phyloP scores from a whole-genome alignment of 2,329 filamentous ascomycete species.

The Zalaria obscura region DNA sequence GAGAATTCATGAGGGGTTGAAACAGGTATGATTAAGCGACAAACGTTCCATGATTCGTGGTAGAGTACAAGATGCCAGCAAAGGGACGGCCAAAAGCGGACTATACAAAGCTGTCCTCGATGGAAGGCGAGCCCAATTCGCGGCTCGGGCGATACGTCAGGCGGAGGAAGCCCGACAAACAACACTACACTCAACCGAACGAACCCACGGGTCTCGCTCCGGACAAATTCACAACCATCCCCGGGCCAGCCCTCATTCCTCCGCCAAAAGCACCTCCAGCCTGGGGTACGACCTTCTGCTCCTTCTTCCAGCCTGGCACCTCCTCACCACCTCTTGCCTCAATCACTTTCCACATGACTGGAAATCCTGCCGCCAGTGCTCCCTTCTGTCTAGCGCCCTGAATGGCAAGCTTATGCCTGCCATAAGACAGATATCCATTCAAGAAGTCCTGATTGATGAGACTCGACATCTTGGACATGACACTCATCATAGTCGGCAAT shows the following conservation, averaged over 20 bases:
- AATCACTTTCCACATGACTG: constrained; percentile 56
- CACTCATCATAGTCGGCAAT: constrained; percentile 41
- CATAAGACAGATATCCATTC: constrained; percentile 71
- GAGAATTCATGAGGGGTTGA: constrained; percentile 40
- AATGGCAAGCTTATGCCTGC: constrained; percentile 64
- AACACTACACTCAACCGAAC: neutral
- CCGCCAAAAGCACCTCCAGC: constrained; percentile 16
- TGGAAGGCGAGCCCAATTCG: no score
- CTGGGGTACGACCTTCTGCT: constrained; percentile 7
- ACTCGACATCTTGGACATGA: constrained; percentile 66
- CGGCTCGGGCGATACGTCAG: neutral
- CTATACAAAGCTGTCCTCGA: no score
- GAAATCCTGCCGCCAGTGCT: constrained; percentile 57
- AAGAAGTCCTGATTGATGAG: constrained; percentile 70
- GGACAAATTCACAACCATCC: constrained; percentile 43
- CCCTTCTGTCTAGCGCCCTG: constrained; percentile 49
- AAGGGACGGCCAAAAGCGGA: no score
- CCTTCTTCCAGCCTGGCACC: constrained; percentile 63
- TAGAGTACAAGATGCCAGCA: no score
- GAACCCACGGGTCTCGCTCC: constrained; percentile 34
- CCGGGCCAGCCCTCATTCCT: constrained; percentile 9
- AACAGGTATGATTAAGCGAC: neutral
- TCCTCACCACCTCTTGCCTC: constrained; percentile 45
- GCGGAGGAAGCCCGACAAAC: neutral
- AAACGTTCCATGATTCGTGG: no score